Percentiles rank a stretch among this genome's conserved stretches.
These are phyloP conservation scores for Sesbania bispinosa DNA, from an alignment of 306 rosid species.

Conservation along the genomic window DNA sequence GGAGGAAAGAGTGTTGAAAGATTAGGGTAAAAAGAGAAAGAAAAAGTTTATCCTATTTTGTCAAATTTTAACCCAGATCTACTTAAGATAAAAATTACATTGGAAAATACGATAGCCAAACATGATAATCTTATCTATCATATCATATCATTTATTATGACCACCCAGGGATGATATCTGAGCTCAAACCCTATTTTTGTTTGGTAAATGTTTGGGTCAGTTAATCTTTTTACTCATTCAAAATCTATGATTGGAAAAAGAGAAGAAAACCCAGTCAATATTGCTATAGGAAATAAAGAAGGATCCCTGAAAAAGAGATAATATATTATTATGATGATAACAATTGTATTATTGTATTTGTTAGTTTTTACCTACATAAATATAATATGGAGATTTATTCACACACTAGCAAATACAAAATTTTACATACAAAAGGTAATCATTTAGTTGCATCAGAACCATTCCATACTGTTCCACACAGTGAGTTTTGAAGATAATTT, in stretches of 20 bases:
- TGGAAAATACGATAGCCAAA: no score
- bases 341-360: neutral
- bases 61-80: no score
- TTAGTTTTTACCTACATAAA: neutral
- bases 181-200: neutral
- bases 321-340: neutral
- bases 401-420: neutral
- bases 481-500: neutral
- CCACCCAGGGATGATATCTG: no score
- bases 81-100: no score
- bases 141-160: no score
- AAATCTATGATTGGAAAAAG: neutral
- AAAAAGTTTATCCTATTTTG: no score
- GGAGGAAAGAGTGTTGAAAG: no score
- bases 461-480: neutral
- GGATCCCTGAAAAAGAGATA: neutral
- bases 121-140: neutral
- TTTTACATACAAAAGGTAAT: constrained; percentile 13
- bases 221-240: neutral
- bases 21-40: no score
- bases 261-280: neutral
- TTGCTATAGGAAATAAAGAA: neutral
- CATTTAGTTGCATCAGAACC: neutral
- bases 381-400: neutral
- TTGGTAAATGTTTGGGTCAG: neutral